Evolutionary conservation across 768 basidiomycete species (phyloP), one percentile per base, ranked within the genome.

Genomic region (Tephrocybe rancida): DNA sequence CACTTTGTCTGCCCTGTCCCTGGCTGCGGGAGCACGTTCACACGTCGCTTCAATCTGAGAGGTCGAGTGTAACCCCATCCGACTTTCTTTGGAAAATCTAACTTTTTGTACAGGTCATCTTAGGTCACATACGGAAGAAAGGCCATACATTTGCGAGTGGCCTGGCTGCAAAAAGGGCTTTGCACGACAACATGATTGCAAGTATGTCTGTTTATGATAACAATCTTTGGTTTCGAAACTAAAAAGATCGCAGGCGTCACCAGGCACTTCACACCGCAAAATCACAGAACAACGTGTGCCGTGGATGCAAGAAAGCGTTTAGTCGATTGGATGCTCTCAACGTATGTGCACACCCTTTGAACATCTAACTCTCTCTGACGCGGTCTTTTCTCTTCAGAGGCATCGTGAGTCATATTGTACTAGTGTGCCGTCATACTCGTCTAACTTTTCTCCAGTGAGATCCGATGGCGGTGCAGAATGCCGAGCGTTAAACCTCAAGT

Each of bases 11-110:
- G 95, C 71, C 95, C 95, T 4, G 92, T 98, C 14, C 91, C 92
- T 9, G 94, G 93, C 11, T 98, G 95, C 74, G 93, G 92, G 41
- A 94, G 92, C 70, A 96, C 95, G n/a, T 98, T 98, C 71, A 98
- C 95, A 63, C 85, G 92, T 67, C 82, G 91, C 52, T 94, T 94
- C 76, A 94, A 94, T 71, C 70, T 94, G 50, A 75, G 88, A 82
- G 92, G 91, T 91, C 47, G 70, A 43, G 44, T 10, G 14, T 46
- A 30, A 26, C 53, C 52, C 19, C 37, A 21, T 53, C 42, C 30
- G 41, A 37, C 26, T 1, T 48, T 34, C 35, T 42, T n/a, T 37
- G 7, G 29, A 9, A 52, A 55, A 30, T 34, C 25, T 58, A 22
- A 48, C 48, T 30, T 16, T 43, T 55, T 50, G 56, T 30, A 34